Conservation (phyloP, 768 basidiomycete genomes). For the Termitomyces sp. region DNA sequence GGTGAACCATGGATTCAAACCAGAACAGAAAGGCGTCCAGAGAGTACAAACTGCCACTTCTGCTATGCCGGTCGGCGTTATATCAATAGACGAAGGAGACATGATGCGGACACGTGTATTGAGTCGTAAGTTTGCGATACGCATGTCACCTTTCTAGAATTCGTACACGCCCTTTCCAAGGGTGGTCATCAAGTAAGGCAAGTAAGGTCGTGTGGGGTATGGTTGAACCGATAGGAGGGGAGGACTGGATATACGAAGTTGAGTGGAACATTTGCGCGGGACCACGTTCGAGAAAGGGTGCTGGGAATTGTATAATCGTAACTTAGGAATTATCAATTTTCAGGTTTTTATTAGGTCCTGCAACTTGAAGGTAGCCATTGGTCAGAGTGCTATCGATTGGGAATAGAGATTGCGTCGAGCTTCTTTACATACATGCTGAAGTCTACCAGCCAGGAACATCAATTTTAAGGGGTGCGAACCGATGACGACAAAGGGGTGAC, state of each 20-base stretch:
- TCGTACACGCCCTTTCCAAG: slow-evolving; percentile 2
- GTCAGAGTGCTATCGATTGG: background rate
- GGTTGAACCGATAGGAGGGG: background rate
- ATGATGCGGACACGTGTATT: slow-evolving; percentile 35
- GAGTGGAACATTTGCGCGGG: background rate
- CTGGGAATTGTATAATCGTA: background rate
- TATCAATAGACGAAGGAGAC: slow-evolving; percentile 24
- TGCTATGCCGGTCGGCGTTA: slow-evolving; percentile 9
- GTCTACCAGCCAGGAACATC: background rate
- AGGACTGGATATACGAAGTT: background rate
- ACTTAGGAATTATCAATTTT: background rate
- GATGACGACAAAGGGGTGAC: background rate
- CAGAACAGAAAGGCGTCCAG: slow-evolving; percentile 6
- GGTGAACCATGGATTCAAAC: slow-evolving; percentile 28
- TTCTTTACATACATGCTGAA: background rate
- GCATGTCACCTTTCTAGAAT: slow-evolving; percentile 9
- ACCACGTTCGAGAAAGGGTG: background rate
- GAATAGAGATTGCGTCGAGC: background rate
- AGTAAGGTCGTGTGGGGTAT: slow-evolving; percentile 1
- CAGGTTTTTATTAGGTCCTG: background rate
- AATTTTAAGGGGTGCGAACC: background rate
- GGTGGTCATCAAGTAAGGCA: background rate
- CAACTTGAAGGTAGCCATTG: background rate
- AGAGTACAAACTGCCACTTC: slow-evolving; percentile 12
- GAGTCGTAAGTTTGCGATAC: slow-evolving; percentile 7